Evolutionary conservation across 2,329 filamentous ascomycete genomes (phyloP).

Genomic region (Botrytis paeoniae): DNA sequence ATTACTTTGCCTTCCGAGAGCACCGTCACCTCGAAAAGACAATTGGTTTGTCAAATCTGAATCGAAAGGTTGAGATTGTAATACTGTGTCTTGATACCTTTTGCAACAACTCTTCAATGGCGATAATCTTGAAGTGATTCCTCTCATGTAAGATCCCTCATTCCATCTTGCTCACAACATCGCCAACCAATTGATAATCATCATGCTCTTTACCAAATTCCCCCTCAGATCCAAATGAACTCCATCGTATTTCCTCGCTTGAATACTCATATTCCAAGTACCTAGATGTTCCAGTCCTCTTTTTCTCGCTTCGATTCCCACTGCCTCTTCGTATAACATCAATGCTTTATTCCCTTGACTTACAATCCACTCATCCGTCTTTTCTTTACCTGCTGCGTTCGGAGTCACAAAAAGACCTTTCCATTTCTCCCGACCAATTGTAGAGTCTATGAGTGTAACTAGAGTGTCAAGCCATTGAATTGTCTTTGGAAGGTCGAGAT

Average conservation of each 20-base stretch:
- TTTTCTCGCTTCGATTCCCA: slow-evolving; percentile 29
- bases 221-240: slow-evolving; percentile 48
- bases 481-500: slow-evolving; percentile 44
- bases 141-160: not conserved
- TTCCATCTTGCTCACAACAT: slow-evolving; percentile 9
- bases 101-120: not conserved
- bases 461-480: slow-evolving; percentile 43
- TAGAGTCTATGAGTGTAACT: slow-evolving; percentile 33
- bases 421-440: slow-evolving; percentile 24
- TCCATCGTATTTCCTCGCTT: slow-evolving; percentile 47
- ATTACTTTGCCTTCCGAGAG: not conserved
- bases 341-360: slow-evolving; percentile 49
- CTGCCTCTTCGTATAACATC: slow-evolving; percentile 44
- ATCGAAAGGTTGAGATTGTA: not conserved
- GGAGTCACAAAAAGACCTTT: slow-evolving; percentile 43
- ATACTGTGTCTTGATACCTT: not conserved
- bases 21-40: not conserved
- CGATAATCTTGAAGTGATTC: not conserved
- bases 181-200: slow-evolving; percentile 47
- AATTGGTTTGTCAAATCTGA: not conserved
- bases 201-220: slow-evolving; percentile 50
- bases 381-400: slow-evolving; percentile 46
- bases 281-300: slow-evolving; percentile 46
- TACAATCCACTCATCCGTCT: slow-evolving; percentile 46
- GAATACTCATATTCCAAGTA: slow-evolving; percentile 51